Base-by-base conservation (phyloP, 23 red algal genomes). In the Cyanidium caldarium region DNA sequence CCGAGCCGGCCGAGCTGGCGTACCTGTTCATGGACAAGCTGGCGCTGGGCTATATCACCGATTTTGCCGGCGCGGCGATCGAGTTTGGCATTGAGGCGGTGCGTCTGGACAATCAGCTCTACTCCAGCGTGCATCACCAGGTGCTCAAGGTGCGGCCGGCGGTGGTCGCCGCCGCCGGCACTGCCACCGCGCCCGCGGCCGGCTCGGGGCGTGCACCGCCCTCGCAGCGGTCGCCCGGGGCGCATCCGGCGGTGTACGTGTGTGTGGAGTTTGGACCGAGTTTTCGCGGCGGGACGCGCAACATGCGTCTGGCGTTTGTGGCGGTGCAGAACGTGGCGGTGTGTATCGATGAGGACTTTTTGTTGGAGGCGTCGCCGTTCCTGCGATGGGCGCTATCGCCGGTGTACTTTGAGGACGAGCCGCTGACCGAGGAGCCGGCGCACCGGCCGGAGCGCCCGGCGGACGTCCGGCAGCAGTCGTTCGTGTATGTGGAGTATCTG, bases 31-130 rank as follows among this genome's bases (percentile, higher is more conserved):
- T 65, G 3, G 44, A 70, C 12, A 67, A 72, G 20, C 38, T 87
- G 17, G 41, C 42, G 38, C 35, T 86, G 39, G 78, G 86, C 61
- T 39, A 77, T 37, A 76, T 82, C 44, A 75, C 44, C 21, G 57
- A 39, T 38, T 44, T 38, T 25, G 43, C 14, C n/a, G 19, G 65
- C 20, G 51, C 70, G 69, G 39, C 44, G 40, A 38, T 74, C 39
- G 67, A 74, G 35, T 35, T 84, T 2, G 72, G 68, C 58, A 43
- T 86, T 36, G 65, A 75, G 45, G 65, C 69, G 21, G 58, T 87
- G 25, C 82, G 87, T 40, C 36, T 95, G n/a, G 89, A 95, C 39
- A 87, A 95, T 40, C 89, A 95, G 68, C 51, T 86, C 38, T 42
- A 25, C 51, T 28, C 3, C 13, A 28, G 51, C 31, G 51, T 61